A percentile compares a stretch with the other conserved stretches of the same genome.
Conservation (phyloP, 176 grass and related monocot species). For the Oryza meyeriana region DNA sequence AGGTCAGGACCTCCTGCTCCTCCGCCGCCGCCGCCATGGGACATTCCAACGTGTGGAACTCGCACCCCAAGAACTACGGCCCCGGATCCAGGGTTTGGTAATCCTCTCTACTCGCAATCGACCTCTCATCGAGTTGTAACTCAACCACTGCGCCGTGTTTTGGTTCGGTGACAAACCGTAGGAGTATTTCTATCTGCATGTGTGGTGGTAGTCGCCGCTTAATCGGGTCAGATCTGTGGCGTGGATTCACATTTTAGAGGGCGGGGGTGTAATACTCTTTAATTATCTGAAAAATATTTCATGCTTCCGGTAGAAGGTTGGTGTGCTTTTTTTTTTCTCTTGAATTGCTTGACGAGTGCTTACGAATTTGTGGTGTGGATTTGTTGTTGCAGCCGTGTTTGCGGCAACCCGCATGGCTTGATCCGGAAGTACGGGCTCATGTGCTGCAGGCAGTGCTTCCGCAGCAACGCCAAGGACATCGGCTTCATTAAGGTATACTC, state of each 20-base stretch:
- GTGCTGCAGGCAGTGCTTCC: constrained; percentile 98
- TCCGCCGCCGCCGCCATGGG: constrained; percentile 44
- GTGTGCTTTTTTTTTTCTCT: neutral
- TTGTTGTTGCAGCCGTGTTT: constrained; percentile 64
- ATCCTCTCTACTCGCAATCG: neutral
- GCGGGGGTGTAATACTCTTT: no score
- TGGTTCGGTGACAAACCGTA: neutral
- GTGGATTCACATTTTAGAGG: neutral
- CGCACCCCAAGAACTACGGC: constrained; percentile 79
- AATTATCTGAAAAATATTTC: neutral
- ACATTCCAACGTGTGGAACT: constrained; percentile 86
- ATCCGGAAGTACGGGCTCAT: constrained; percentile 94
- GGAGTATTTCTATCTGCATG: neutral
- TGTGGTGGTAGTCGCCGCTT: no score
- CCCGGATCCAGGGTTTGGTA: constrained; percentile 74
- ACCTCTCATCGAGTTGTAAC: neutral
- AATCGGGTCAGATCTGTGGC: neutral
- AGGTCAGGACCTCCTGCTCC: neutral
- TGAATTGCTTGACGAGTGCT: neutral
- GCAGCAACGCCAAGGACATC: constrained; percentile 93
- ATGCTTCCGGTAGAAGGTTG: neutral
- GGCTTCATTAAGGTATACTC: constrained; percentile 91
- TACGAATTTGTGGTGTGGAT: neutral
- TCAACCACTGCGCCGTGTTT: neutral
- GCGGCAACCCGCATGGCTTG: constrained; percentile 78